These are phyloP conservation scores for Psidium friedrichsthalianum DNA, from an alignment of 345 rosid species.

Conservation along the genomic window DNA sequence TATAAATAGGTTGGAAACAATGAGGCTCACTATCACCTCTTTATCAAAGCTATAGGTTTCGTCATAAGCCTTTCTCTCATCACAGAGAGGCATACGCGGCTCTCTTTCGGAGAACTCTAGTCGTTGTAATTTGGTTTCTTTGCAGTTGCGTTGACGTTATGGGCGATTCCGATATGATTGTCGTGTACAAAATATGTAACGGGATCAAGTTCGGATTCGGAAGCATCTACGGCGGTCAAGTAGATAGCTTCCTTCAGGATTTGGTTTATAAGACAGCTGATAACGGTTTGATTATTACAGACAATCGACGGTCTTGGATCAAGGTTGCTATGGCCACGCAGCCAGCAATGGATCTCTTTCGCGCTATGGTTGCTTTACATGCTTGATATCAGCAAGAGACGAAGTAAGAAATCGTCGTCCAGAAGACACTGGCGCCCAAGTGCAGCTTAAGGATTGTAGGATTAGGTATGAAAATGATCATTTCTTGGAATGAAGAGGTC, in stretches of 20 bases:
- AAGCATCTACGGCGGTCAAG: neutral
- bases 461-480: too few relatives aligned
- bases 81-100: neutral
- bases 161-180: fast-evolving
- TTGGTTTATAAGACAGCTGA: fast-evolving
- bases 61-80: fast-evolving
- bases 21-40: fast-evolving
- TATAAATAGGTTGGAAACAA: neutral
- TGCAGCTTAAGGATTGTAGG: too few relatives aligned
- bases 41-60: neutral
- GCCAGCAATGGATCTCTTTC: too few relatives aligned
- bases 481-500: too few relatives aligned
- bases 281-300: neutral
- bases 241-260: neutral
- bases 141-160: neutral
- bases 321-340: too few relatives aligned
- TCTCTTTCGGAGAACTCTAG: neutral
- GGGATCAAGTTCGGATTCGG: neutral
- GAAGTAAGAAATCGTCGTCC: too few relatives aligned
- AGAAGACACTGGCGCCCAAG: too few relatives aligned
- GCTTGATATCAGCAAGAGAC: too few relatives aligned
- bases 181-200: neutral
- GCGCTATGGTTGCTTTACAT: too few relatives aligned
- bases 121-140: neutral
- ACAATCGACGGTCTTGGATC: too few relatives aligned